A percentile compares a stretch with the other conserved stretches of the same genome.
phyloP scores from a whole-genome alignment of 1,284 basidiomycete genomes.

The Ustilago bromivora region DNA sequence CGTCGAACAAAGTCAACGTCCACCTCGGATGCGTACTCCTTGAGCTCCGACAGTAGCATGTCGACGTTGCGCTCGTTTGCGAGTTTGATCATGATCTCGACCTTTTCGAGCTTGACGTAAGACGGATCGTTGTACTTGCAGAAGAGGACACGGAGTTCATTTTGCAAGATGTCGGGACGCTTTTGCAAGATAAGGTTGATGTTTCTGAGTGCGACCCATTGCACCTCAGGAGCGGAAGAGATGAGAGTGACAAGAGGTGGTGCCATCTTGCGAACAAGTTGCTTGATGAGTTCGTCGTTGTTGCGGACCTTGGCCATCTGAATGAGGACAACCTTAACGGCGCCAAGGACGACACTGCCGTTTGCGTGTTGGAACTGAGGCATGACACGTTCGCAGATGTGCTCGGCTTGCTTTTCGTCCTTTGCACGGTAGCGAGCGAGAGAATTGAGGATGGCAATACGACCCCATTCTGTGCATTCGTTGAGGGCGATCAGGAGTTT shows the following conservation, averaged over 20 bases:
- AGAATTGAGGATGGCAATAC: constrained; percentile 90
- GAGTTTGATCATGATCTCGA: constrained; percentile 97
- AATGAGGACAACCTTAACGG: constrained; percentile 95
- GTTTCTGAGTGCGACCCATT: constrained; percentile 96
- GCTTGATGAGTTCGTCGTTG: constrained; percentile 86
- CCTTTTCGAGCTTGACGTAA: constrained; percentile 97
- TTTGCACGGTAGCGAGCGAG: constrained; percentile 83
- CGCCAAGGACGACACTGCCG: constrained; percentile 91
- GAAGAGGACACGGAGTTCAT: constrained; percentile 98
- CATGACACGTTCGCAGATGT: constrained; percentile 97
- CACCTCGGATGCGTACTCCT: constrained; percentile 97
- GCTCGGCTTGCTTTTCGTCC: constrained; percentile 91
- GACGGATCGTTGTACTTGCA: constrained; percentile 99
- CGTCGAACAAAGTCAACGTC: constrained; percentile 98
- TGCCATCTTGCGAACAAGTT: constrained; percentile 94
- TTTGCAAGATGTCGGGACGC: constrained; percentile 85
- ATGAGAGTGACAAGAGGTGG: constrained; percentile 83
- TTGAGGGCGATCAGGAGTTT: constrained; percentile 95
- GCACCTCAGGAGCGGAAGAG: constrained; percentile 78
- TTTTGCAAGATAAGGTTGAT: constrained; percentile 96
- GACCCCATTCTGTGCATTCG: constrained; percentile 98
- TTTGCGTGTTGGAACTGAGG: constrained; percentile 99
- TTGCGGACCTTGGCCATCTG: constrained; percentile 72
- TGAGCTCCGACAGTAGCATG: constrained; percentile 91
- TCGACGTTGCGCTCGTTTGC: constrained; percentile 92